Evolutionary conservation across 805 yeast species (phyloP), one percentile per base, ranked within the genome.

Genomic region (Sugiyamaella valdiviana): DNA sequence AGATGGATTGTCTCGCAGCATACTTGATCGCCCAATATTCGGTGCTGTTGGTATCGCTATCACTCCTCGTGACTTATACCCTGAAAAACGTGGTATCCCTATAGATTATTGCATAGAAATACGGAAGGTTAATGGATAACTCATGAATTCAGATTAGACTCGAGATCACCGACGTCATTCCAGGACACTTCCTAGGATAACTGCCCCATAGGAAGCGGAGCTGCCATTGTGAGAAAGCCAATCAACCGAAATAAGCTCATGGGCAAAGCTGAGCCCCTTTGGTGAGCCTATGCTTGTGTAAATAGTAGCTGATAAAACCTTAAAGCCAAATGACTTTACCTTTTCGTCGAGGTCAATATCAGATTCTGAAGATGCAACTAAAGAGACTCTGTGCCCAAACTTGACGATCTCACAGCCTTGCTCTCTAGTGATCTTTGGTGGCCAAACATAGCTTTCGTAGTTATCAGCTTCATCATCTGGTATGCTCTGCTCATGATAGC

Each of bases 1-100:
- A 89, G 64, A 81, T 91, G 82, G 95, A 91, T 63, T 85, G 95
- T 62, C 72, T 88, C 45, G 93, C 96, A 0, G 71, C 88, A 24
- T 74, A 78, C 24, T 72, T 90, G 54, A 77, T 91, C 60, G 73
- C 76, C 16, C 96, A 88, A 62, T 91, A 91, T 61, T 70, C 82
- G 0, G 56, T 80, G 3, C 66, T 90, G 59, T 78, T 79, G 10
- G 63, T 90, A 20, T 77, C 90, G 17, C 62, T 90, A 55, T 93
- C 96, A 10, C 76, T 87, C 49, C 70, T 85, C 43, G 79, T 87
- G 22, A 79, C 89, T 1, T 88, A 85, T 59, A 75, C 85, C 4
- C 51, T 70, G 45, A 68, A 63, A 57, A 60, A 65, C 37, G 54
- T 63, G 22, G 53, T 63, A 2, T 39, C 29, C 26, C 48, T 51